phyloP scores from a whole-genome alignment of 257 asterid genomes.

The Forsythia suspensa region DNA sequence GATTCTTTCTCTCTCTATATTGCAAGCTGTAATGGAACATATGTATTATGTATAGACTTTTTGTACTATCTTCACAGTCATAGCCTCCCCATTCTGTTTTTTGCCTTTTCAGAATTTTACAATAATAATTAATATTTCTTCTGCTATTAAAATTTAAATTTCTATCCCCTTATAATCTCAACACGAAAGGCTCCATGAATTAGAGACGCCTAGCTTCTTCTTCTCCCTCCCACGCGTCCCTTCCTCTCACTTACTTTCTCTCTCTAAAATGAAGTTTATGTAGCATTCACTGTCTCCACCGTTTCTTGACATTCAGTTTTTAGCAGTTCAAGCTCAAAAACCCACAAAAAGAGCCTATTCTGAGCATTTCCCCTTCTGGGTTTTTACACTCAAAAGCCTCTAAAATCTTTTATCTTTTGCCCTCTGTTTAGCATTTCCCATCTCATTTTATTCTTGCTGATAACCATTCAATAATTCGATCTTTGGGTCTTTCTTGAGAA shows the following conservation, averaged over 20 bases:
- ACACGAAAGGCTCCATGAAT: conserved; percentile 17
- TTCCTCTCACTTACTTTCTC: conserved; percentile 1
- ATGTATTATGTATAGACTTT: conserved; percentile 18
- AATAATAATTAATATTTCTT: not conserved
- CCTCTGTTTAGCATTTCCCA: not conserved
- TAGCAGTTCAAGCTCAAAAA: not conserved
- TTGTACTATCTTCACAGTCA: conserved; percentile 33
- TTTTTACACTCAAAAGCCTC: not conserved
- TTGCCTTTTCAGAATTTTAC: conserved; percentile 8
- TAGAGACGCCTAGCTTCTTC: not conserved
- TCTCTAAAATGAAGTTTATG: conserved; percentile 30
- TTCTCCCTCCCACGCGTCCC: conserved; percentile 26
- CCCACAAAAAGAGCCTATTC: not conserved
- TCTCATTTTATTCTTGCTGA: not conserved
- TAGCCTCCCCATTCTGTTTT: not conserved
- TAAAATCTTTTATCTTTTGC: not conserved
- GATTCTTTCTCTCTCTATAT: not conserved
- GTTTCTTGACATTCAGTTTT: not conserved
- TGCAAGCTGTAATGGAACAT: conserved; percentile 34
- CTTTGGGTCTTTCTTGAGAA: not conserved
- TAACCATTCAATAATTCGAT: not conserved
- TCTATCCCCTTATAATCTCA: conserved; percentile 28
- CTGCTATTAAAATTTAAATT: conserved; percentile 17
- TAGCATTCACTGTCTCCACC: conserved; percentile 25
- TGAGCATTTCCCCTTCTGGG: not conserved